A percentile compares a stretch with the other conserved stretches of the same genome.
phyloP scores from a whole-genome alignment of 1,139 yeast species.

The Taphrina communis region DNA sequence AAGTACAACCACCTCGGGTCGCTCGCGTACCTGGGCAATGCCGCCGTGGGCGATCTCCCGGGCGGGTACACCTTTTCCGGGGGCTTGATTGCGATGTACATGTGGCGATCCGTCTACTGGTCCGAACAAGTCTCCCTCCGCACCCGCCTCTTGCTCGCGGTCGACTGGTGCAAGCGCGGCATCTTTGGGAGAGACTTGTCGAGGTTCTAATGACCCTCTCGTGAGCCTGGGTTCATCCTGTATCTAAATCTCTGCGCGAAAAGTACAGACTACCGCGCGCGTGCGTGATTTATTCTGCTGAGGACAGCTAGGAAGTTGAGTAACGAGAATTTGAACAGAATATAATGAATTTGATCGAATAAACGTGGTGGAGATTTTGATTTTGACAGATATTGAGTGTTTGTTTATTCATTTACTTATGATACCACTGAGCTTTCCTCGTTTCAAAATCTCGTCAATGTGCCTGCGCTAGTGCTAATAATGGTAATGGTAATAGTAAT shows the following conservation, averaged over 20 bases:
- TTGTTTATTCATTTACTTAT: too few relatives aligned
- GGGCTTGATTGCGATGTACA: constrained; percentile 67
- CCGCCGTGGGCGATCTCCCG: constrained; percentile 67
- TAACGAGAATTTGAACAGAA: too few relatives aligned
- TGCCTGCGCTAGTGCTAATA: constrained; percentile 12
- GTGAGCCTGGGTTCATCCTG: too few relatives aligned
- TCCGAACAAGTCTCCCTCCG: constrained; percentile 67
- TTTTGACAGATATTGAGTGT: too few relatives aligned
- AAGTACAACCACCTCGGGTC: constrained; percentile 65
- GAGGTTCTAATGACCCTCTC: constrained; percentile 22
- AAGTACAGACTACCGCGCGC: too few relatives aligned
- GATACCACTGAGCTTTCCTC: background rate
- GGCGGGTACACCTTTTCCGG: constrained; percentile 63
- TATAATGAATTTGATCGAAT: too few relatives aligned
- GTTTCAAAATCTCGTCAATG: background rate
- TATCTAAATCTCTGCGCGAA: too few relatives aligned
- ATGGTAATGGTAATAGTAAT: background rate
- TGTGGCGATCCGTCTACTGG: constrained; percentile 71
- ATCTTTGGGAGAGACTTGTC: constrained; percentile 43
- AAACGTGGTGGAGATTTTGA: too few relatives aligned
- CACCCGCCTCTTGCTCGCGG: constrained; percentile 62
- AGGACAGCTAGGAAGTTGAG: too few relatives aligned
- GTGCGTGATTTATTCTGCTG: too few relatives aligned
- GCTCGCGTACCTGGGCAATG: constrained; percentile 67
- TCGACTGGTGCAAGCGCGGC: constrained; percentile 66